These are phyloP conservation scores for Yarrowia yakushimensis DNA, from an alignment of 805 yeast genomes.

Conservation along the genomic window DNA sequence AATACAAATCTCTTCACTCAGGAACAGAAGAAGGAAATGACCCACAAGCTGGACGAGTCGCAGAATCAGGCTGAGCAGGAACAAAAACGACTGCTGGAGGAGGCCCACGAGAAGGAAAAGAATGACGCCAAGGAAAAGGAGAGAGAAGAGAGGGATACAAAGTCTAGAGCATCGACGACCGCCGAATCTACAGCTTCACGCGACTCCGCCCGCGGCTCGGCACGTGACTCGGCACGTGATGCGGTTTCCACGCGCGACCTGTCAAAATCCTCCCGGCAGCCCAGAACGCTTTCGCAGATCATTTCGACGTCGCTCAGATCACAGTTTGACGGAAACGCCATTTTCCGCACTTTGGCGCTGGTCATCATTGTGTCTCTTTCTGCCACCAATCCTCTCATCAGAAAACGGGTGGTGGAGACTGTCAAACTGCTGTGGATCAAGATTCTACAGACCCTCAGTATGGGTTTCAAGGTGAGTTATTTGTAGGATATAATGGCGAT, in stretches of 20 bases:
- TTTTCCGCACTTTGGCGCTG: slow-evolving; percentile 15
- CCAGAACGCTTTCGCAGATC: slow-evolving; percentile 8
- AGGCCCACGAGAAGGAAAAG: neutral
- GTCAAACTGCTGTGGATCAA: slow-evolving; percentile 15
- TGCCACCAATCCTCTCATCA: slow-evolving; percentile 22
- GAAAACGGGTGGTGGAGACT: slow-evolving; percentile 8
- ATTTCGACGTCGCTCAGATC: neutral
- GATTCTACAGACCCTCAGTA: slow-evolving; percentile 17
- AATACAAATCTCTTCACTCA: neutral
- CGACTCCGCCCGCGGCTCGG: neutral
- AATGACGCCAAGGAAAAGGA: neutral
- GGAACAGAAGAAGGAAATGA: slow-evolving; percentile 22
- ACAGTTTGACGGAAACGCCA: slow-evolving; percentile 18
- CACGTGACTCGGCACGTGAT: neutral
- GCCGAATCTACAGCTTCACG: neutral
- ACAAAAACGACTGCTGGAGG: neutral
- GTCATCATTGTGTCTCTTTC: slow-evolving; percentile 13
- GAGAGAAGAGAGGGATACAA: neutral
- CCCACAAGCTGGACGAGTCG: neutral
- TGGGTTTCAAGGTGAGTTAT: slow-evolving; percentile 25
- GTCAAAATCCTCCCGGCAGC: neutral
- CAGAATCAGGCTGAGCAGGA: neutral
- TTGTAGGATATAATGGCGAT: no score
- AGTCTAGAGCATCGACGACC: neutral
- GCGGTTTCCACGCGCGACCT: neutral